These are phyloP conservation scores for Paramarasmius palmivorus DNA, from an alignment of 1,284 basidiomycete species.

Conservation along the genomic window DNA sequence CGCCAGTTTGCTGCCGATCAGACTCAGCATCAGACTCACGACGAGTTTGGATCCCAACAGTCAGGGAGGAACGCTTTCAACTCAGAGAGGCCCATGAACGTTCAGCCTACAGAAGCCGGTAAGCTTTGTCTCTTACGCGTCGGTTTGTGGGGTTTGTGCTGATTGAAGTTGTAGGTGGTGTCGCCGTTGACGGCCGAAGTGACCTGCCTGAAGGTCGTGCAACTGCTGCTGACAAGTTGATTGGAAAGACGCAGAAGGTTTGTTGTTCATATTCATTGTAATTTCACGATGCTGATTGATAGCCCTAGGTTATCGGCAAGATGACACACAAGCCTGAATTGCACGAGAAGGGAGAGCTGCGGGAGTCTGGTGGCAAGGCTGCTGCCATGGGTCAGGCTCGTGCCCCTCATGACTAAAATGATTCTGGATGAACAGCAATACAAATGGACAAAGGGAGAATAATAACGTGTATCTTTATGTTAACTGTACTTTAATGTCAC, in stretches of 20 bases:
- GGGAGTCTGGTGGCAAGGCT: slow-evolving; percentile 52
- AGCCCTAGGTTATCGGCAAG: slow-evolving; percentile 49
- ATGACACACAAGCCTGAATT: slow-evolving; percentile 43
- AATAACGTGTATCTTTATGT: no score
- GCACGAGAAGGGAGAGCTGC: slow-evolving; percentile 57
- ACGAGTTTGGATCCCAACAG: background rate
- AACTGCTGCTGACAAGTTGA: slow-evolving; percentile 46
- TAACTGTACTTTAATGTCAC: no score
- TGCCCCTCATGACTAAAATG: slow-evolving; percentile 40
- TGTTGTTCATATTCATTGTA: background rate
- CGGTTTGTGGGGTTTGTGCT: no score
- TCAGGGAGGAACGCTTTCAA: slow-evolving; percentile 33
- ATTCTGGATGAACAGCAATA: no score
- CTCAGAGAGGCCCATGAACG: slow-evolving; percentile 40
- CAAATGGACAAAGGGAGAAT: no score
- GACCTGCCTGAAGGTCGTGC: slow-evolving; percentile 44
- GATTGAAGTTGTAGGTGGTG: slow-evolving; percentile 34
- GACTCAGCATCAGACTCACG: background rate
- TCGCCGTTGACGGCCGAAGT: slow-evolving; percentile 42
- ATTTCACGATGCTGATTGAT: background rate
- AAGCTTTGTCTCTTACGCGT: background rate
- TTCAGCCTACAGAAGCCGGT: slow-evolving; percentile 40
- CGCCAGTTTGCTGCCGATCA: slow-evolving; percentile 6
- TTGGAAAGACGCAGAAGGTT: slow-evolving; percentile 59
- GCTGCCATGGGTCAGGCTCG: slow-evolving; percentile 42